phyloP scores from a whole-genome alignment of 345 rosid genomes.

The Mangifera indica region DNA sequence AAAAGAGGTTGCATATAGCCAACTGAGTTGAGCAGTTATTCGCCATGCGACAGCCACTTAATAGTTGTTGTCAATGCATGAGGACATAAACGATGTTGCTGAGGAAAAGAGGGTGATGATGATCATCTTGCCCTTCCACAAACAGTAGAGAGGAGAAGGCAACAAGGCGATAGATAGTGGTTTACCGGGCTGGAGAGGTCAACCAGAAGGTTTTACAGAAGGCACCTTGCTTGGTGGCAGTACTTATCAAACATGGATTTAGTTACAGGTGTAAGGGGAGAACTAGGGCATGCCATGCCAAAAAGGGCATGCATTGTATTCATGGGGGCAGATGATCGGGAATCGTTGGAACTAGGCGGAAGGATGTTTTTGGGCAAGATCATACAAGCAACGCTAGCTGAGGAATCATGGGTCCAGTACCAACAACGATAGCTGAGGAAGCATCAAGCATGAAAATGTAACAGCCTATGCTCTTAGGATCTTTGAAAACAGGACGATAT shows the following conservation, averaged over 20 bases:
- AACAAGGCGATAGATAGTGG: conserved; percentile 17
- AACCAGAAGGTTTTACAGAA: conserved; percentile 31
- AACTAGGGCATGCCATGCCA: too few species aligned
- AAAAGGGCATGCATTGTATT: conserved; percentile 26
- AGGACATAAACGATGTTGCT: conserved; percentile 41
- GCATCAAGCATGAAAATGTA: too few species aligned
- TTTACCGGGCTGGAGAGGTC: conserved; percentile 30
- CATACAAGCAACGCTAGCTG: neutral
- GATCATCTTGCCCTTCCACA: conserved; percentile 43
- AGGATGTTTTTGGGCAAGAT: conserved; percentile 13
- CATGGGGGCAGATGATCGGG: conserved; percentile 36
- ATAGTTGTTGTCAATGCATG: conserved; percentile 36
- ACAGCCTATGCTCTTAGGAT: too few species aligned
- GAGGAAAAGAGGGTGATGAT: conserved; percentile 31
- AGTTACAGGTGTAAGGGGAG: too few species aligned
- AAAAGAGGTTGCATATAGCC: conserved; percentile 12
- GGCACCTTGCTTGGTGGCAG: conserved; percentile 41
- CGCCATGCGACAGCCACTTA: conserved; percentile 35
- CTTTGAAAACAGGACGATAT: too few species aligned
- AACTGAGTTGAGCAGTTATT: conserved; percentile 14
- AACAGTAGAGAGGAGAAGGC: conserved; percentile 24
- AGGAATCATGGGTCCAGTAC: too few species aligned
- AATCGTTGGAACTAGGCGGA: conserved; percentile 28
- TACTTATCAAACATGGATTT: conserved; percentile 38
- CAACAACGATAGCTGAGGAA: too few species aligned